These are phyloP conservation scores for Solanum ahanhuiri DNA, from an alignment of 257 asterid species.

Conservation along the genomic window DNA sequence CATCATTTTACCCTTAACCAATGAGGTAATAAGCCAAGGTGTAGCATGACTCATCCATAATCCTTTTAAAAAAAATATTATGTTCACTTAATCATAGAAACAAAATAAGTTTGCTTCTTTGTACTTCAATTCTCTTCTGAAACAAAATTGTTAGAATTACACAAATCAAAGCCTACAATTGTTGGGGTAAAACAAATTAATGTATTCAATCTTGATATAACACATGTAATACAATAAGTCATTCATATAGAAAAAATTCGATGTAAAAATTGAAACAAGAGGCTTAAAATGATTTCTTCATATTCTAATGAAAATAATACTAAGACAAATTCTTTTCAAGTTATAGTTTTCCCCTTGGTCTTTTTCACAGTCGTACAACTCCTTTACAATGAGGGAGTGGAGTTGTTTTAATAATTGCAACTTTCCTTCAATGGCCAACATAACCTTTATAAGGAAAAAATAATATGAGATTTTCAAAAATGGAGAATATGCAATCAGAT, in stretches of 20 bases:
- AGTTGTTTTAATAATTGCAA: background rate
- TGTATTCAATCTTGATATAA: background rate
- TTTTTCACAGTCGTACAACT: background rate
- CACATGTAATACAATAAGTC: background rate
- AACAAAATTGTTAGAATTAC: background rate
- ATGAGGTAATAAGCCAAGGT: background rate
- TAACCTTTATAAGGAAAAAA: background rate
- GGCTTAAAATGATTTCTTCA: background rate
- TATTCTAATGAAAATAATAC: background rate
- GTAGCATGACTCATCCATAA: background rate
- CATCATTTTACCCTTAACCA: background rate
- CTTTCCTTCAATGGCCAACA: background rate
- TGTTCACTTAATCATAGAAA: background rate
- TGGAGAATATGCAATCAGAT: background rate
- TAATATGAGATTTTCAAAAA: background rate
- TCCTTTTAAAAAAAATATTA: too few species aligned
- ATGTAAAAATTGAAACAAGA: background rate
- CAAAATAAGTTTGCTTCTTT: background rate
- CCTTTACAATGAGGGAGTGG: background rate
- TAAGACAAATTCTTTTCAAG: background rate
- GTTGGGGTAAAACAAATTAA: background rate
- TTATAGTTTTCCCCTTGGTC: background rate
- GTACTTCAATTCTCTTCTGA: background rate
- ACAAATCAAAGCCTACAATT: background rate
- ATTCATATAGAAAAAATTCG: too few species aligned